Evolutionary conservation across 164 flowering plant genomes (phyloP).

Genomic region (Tetracentron sinense): DNA sequence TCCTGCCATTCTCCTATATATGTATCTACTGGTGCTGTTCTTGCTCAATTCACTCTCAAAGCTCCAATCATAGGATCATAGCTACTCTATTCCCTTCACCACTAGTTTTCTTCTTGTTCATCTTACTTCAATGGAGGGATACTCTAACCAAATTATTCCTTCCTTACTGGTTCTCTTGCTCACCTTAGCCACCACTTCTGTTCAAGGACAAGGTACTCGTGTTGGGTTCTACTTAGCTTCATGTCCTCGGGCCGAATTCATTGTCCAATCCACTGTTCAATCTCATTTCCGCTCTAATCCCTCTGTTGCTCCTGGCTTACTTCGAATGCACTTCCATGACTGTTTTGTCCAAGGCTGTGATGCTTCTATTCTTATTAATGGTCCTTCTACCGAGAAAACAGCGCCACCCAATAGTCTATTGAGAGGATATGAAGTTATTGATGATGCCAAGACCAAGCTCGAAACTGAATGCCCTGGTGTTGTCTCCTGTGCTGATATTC

Average conservation of each 20-base stretch:
- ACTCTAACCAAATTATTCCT: not conserved
- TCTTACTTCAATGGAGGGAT: not conserved
- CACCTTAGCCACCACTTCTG: not conserved
- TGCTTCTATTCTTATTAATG: conserved; percentile 52
- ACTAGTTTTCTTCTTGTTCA: not conserved
- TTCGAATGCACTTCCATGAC: conserved; percentile 68
- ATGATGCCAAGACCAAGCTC: conserved; percentile 52
- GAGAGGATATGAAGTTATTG: conserved; percentile 55
- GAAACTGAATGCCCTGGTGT: conserved; percentile 61
- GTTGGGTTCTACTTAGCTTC: conserved; percentile 42
- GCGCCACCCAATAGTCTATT: conserved; percentile 34
- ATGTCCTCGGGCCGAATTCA: conserved; percentile 48
- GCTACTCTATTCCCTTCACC: not conserved
- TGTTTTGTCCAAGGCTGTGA: conserved; percentile 77
- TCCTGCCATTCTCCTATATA: too few species aligned
- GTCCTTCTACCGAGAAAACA: conserved; percentile 43
- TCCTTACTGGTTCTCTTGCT: not conserved
- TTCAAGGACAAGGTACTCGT: conserved; percentile 34
- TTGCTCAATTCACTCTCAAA: too few species aligned
- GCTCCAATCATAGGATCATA: too few species aligned
- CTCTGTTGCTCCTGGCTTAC: conserved; percentile 46
- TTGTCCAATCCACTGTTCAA: conserved; percentile 33
- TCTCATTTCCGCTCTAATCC: conserved; percentile 29
- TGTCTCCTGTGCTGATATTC: conserved; percentile 73
- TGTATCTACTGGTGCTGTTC: not conserved